A percentile compares a stretch with the other conserved stretches of the same genome.
phyloP scores from a whole-genome alignment of 768 basidiomycete genomes.

The Trametes cubensis region DNA sequence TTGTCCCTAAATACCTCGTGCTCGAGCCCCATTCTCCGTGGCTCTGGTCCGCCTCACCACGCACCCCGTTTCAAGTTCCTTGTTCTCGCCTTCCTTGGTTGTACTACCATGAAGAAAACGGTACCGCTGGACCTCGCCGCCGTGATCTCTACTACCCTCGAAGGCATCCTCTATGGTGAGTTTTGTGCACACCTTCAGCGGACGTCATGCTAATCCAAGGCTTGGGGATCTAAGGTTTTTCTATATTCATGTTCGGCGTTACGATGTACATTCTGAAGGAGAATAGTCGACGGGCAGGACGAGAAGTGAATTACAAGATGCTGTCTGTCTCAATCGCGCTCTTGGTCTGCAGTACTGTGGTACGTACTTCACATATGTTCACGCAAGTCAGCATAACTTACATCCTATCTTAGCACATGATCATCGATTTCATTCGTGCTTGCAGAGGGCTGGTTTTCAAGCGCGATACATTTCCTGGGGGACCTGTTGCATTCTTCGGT shows the following conservation, averaged over 20 bases:
- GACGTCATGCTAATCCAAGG: too few species aligned
- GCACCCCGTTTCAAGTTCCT: neutral
- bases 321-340: slow-evolving; percentile 30
- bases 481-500: slow-evolving; percentile 31
- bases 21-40: too few species aligned
- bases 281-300: neutral
- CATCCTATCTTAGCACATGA: neutral
- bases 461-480: slow-evolving; percentile 23
- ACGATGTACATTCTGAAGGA: slow-evolving; percentile 33
- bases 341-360: slow-evolving; percentile 36
- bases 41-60: too few species aligned
- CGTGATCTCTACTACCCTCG: slow-evolving; percentile 32
- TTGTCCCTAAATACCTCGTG: too few species aligned
- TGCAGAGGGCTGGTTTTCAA: slow-evolving; percentile 31
- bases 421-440: neutral
- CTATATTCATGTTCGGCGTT: slow-evolving; percentile 39
- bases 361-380: slow-evolving; percentile 13
- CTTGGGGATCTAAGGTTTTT: slow-evolving; percentile 33
- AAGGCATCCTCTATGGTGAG: slow-evolving; percentile 33
- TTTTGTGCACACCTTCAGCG: too few species aligned
- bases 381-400: too few species aligned
- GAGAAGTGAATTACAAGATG: slow-evolving; percentile 8
- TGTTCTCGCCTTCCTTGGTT: neutral
- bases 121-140: slow-evolving; percentile 28
- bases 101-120: slow-evolving; percentile 5